Conservation (phyloP, 2,329 filamentous ascomycete species). For the Fusarium concolor region DNA sequence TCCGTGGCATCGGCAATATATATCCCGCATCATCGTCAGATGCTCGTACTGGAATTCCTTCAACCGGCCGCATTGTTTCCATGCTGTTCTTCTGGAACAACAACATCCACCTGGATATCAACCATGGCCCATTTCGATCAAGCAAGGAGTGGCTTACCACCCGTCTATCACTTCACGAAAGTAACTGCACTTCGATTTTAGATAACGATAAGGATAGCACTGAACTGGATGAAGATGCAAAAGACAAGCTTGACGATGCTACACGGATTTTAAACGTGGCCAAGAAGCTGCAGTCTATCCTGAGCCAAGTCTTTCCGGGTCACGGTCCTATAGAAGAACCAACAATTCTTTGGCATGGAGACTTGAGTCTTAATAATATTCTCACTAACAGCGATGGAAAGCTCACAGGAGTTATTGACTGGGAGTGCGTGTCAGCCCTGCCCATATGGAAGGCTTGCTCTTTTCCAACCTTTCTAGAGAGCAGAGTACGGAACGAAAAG, state of each 20-base stretch:
- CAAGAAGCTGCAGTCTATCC: no score
- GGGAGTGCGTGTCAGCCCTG: background rate
- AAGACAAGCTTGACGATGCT: conserved; percentile 50
- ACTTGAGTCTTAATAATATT: background rate
- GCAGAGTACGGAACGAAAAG: no score
- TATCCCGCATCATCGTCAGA: no score
- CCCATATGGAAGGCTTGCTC: background rate
- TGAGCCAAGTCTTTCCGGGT: conserved; percentile 11
- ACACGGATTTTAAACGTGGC: conserved; percentile 10
- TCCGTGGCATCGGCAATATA: no score
- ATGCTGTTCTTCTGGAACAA: conserved; percentile 50
- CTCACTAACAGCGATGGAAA: background rate
- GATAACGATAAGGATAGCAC: conserved; percentile 38
- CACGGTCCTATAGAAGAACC: background rate
- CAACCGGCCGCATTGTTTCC: conserved; percentile 48
- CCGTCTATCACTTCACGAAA: conserved; percentile 47
- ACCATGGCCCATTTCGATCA: conserved; percentile 53
- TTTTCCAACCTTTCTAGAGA: no score
- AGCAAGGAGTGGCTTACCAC: conserved; percentile 53
- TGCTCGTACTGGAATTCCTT: no score
- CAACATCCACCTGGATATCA: conserved; percentile 48
- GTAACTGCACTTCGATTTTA: conserved; percentile 34
- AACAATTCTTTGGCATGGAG: background rate
- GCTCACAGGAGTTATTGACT: background rate
- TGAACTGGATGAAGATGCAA: no score